phyloP scores from a whole-genome alignment of 1,139 yeast genomes.

The Saccharomyces hybrid region DNA sequence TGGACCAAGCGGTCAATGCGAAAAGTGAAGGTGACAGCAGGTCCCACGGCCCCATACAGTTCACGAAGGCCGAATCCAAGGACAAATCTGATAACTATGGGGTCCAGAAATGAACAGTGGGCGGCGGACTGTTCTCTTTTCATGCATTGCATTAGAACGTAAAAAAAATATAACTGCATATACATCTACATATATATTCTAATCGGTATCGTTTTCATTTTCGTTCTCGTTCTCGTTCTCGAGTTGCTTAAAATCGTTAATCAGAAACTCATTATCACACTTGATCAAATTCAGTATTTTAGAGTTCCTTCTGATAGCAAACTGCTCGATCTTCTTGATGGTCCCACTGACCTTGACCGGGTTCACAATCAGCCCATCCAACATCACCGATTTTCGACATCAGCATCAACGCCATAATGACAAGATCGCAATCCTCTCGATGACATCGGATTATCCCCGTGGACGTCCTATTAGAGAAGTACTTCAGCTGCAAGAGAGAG shows the following conservation, averaged over 20 bases:
- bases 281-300: conserved; percentile 32
- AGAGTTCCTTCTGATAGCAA: conserved; percentile 43
- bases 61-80: conserved; percentile 37
- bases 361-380: conserved; percentile 45
- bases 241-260: conserved; percentile 13
- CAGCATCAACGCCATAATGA: conserved; percentile 63
- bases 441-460: conserved; percentile 79
- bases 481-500: conserved; percentile 57
- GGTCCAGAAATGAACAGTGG: conserved; percentile 8
- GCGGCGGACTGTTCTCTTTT: neutral
- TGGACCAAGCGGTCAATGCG: conserved; percentile 28
- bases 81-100: conserved; percentile 25
- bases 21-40: conserved; percentile 27
- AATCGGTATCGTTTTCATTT: neutral
- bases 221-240: conserved; percentile 9
- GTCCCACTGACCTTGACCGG: conserved; percentile 79
- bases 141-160: neutral
- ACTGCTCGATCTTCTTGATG: conserved; percentile 73
- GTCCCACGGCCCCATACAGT: conserved; percentile 44
- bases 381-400: conserved; percentile 48
- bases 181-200: neutral
- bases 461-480: conserved; percentile 73
- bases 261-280: conserved; percentile 6
- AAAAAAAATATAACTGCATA: neutral
- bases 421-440: conserved; percentile 52